Evolutionary conservation across 2,329 filamentous ascomycete species (phyloP), one percentile per base, ranked within the genome.

Genomic region (Stagonosporopsis rhizophila): DNA sequence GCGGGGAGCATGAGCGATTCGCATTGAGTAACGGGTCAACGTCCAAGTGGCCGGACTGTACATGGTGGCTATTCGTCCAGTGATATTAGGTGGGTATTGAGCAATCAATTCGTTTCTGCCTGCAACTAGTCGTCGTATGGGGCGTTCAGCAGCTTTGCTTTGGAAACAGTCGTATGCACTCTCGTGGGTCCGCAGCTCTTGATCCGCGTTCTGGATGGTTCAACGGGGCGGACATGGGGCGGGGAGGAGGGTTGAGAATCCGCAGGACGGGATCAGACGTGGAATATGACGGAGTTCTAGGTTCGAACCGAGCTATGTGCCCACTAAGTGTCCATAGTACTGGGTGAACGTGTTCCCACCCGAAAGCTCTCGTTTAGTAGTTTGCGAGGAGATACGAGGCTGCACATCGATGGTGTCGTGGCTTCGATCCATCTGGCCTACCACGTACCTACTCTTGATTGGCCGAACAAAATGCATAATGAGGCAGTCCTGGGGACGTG

Each of bases 391-490:
- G n/a, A 32, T 44, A 42, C 27, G 42, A 52, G 48, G 46, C 46
- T 41, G 53, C 60, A 56, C 42, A 35, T 52, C n/a, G 55, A 60
- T 47, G 60, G 41, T 62, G 62, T 67, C 64, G 64, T 70, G 59
- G 65, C 60, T 66, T 44, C 39, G 56, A 4, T 35, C 34, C 44
- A 52, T 57, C 57, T 46, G 54, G 44, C 44, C 39, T 55, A 72
- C 60, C 71, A 73, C 70, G 71, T 74, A 71, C 59, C 35, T 28
- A 6, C 30, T 38, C 48, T 40, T 69, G 59, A 73, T 74, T 73
- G 70, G 71, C 38, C 55, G 52, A 42, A 44, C 52, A 51, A 45
- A 27, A 45, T 45, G 41, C 30, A 45, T 38, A 58, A 62, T 59
- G 60, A 62, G 58, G 59, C 60, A 62, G 42, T 32, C 22, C 30